Base-by-base conservation (phyloP, 176 grass and related monocot species). In the Chloris gayana region DNA sequence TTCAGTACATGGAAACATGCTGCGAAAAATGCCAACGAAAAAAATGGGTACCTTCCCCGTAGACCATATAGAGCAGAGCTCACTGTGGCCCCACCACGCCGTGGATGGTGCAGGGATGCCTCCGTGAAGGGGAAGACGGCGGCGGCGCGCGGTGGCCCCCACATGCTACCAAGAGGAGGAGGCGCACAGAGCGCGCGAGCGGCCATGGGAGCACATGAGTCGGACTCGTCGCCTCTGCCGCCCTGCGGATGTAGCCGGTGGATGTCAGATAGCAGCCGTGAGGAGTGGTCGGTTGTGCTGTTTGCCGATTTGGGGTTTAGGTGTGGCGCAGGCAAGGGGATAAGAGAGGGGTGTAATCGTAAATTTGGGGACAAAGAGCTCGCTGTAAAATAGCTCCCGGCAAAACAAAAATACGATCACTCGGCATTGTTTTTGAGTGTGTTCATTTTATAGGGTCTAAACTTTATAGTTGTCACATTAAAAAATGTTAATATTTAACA, bases 191-290 rank as follows among this genome's bases (percentile, higher is more conserved):
- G 78, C 30, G 64, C 72, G 72, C 78, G 64, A 54, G 64, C 72
- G 27, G 85, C 71, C 85, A 86, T 81, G 78, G 70, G 14, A 80
- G 70, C 49, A 71, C 71, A 87, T 82, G 42, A 87, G 54, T 45
- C 3, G 34, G 74, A 14, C 22, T 38, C 7, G 35, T 47, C 58
- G 64, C 64, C 8, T 37, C 32, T 64, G 14, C 64, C 32, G 30
- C 19, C 30, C 19, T 61, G 12, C 12, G 25, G 24, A 60, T 59
- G n/a, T 22, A 59, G 56, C 56, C 56, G 56, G 56, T 59, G n/a
- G 56, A 59, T 9, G 56, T 59, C 22, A 3, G 56, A 59, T 59
- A 26, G 56, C 56, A 59, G 56, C 1, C 22, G 22, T 24, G 8
- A 9, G 22, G 54, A 9, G 10, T 9, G 24, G 56, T 7, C 9